phyloP scores from a whole-genome alignment of 2,329 filamentous ascomycete species.

The Neonectria magnoliae region DNA sequence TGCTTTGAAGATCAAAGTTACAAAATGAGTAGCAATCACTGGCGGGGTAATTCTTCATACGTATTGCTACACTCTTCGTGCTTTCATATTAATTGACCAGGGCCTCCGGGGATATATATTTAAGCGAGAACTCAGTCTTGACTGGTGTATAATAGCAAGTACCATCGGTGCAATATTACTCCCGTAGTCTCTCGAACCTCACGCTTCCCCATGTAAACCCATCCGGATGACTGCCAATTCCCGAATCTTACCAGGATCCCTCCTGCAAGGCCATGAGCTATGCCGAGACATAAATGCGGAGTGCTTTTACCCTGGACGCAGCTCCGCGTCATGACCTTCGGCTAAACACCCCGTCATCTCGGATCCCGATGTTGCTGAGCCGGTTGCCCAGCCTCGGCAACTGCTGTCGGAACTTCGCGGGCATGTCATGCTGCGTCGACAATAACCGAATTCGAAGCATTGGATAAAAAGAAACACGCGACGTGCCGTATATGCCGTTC shows the following conservation, averaged over 20 bases:
- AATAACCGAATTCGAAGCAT: background rate
- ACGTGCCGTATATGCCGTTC: conserved; percentile 14
- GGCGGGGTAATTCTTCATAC: background rate
- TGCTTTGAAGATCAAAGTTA: background rate
- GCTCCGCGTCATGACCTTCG: conserved; percentile 19
- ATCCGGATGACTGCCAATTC: conserved; percentile 5
- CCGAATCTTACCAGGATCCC: conserved; percentile 4
- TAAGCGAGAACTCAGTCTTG: too few species aligned
- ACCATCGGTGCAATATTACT: background rate
- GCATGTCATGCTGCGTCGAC: conserved; percentile 1
- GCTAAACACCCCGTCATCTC: conserved; percentile 16
- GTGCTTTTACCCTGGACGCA: conserved; percentile 20
- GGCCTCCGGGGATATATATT: background rate
- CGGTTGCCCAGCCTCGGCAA: conserved; percentile 12
- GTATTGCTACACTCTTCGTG: background rate
- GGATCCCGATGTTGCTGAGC: conserved; percentile 11
- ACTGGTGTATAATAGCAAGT: too few species aligned
- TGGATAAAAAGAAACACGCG: conserved; percentile 7
- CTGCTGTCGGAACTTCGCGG: conserved; percentile 18
- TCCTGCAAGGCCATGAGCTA: conserved; percentile 12
- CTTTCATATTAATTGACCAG: background rate
- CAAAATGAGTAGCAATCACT: background rate
- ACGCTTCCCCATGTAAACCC: conserved; percentile 7
- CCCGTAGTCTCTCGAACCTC: background rate
- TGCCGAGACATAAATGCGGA: conserved; percentile 14